Conservation (phyloP, 2,329 filamentous ascomycete genomes). For the Talaromyces sp. region DNA sequence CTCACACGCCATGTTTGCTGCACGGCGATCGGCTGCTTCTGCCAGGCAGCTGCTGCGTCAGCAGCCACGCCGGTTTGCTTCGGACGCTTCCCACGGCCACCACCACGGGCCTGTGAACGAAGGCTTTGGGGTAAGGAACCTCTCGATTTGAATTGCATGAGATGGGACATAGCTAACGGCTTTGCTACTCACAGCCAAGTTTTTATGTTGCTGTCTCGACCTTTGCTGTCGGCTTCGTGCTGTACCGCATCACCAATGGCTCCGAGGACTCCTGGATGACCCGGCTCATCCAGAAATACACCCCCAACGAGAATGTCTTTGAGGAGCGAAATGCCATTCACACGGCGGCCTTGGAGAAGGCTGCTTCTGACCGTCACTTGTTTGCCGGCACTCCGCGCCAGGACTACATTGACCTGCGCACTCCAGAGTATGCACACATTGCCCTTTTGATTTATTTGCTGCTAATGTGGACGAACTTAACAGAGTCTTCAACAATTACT, state of each 20-base stretch:
- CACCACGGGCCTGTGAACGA: conserved; percentile 39
- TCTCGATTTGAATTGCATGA: neutral
- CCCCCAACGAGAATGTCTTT: conserved; percentile 47
- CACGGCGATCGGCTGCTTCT: conserved; percentile 33
- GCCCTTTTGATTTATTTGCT: neutral
- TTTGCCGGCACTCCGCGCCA: conserved; percentile 43
- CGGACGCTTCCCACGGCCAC: conserved; percentile 32
- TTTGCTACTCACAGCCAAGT: conserved; percentile 30
- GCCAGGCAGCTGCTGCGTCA: conserved; percentile 31
- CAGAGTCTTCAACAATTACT: conserved; percentile 58
- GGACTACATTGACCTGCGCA: conserved; percentile 50
- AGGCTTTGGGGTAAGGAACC: conserved; percentile 37
- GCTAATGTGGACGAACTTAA: neutral
- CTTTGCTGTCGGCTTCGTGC: conserved; percentile 35
- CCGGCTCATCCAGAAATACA: conserved; percentile 50
- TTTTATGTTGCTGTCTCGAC: conserved; percentile 42
- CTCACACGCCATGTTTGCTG: conserved; percentile 33
- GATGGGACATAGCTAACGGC: neutral
- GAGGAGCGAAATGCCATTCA: conserved; percentile 55
- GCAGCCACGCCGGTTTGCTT: conserved; percentile 39
- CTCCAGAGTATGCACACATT: conserved; percentile 55
- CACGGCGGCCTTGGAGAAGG: conserved; percentile 56
- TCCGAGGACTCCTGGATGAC: conserved; percentile 36
- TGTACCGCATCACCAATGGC: conserved; percentile 35
- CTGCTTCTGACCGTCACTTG: conserved; percentile 56